Percentiles rank a stretch among this genome's conserved stretches.
phyloP scores from a whole-genome alignment of 768 basidiomycete species.

The Leccinum rimulosum region DNA sequence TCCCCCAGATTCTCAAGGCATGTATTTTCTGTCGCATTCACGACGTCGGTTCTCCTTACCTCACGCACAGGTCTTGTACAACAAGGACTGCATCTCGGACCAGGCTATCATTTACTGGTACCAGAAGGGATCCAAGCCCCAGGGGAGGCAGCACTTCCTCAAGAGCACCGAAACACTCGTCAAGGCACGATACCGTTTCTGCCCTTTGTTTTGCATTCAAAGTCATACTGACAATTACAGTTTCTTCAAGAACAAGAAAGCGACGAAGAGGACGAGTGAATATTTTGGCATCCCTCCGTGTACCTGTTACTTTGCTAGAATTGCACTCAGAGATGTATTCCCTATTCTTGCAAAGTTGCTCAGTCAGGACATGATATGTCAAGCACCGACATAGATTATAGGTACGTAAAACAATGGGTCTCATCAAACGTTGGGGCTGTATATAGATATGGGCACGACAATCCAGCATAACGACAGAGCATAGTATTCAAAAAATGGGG shows the following conservation, averaged over 20 bases:
- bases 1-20: constrained; percentile 92
- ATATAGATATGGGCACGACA: background rate
- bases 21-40: constrained; percentile 2
- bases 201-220: constrained; percentile 3
- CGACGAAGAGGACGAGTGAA: constrained; percentile 53
- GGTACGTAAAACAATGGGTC: constrained; percentile 6
- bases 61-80: constrained; percentile 78
- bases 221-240: constrained; percentile 51
- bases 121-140: constrained; percentile 93
- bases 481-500: background rate
- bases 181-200: constrained; percentile 51
- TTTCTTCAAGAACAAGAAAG: constrained; percentile 86
- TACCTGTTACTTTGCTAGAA: constrained; percentile 18
- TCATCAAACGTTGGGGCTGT: background rate
- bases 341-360: background rate
- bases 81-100: constrained; percentile 92
- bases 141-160: constrained; percentile 94
- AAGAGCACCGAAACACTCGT: constrained; percentile 85
- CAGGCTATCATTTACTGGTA: constrained; percentile 98
- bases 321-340: constrained; percentile 15
- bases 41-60: constrained; percentile 5
- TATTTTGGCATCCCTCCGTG: constrained; percentile 5
- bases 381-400: background rate
- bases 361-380: background rate
- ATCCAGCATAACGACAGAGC: constrained; percentile 5